Base-by-base conservation (phyloP, 2,329 filamentous ascomycete species). In the Septoria petroselini region DNA sequence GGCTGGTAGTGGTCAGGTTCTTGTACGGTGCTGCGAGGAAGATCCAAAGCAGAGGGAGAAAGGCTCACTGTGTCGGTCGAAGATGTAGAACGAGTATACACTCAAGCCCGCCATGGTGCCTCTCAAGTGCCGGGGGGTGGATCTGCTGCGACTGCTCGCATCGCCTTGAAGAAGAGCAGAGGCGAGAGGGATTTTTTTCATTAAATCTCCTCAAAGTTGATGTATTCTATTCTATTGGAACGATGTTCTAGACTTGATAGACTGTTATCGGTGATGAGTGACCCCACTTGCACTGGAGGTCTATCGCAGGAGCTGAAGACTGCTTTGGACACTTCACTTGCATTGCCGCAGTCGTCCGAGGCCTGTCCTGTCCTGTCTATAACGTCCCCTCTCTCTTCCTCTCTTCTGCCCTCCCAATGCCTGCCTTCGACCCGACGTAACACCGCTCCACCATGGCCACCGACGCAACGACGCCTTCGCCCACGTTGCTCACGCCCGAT, bases 61-160 rank as follows among this genome's bases (percentile, higher is more conserved):
- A 9, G 23, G 65, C 81, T 67, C 79, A 96, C 93, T 95, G 73
- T 98, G 93, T 59, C 93, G 86, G 74, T 98, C 93, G 70, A 98
- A 98, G 68, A 98, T 96, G 78, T 95, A 95, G 74, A 98, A 95
- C 53, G 90, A 91, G 74, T 94, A 97, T 71, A 97, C 87, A 54
- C 86, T 84, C 93, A 98, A 97, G 34, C 34, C 43, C 23, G 43
- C 43, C 43, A 47, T 47, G 35, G 34, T 39, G 43, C 43, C 43
- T 47, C 43, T 47, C 43, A 47, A 31, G 43, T 29, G 34, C 23
- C 35, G 34, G 43, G 43, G 31, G 40, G 21, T 40, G 21, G 39
- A 15, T 11, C 7, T 15, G n/a, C 14, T 47, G 43, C 19, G 21
- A 39, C 43, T 31, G 34, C 17, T 29, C 27, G 21, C 43, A 47